phyloP scores from a whole-genome alignment of 2,329 filamentous ascomycete genomes.

The Teratosphaeria gauchensis region DNA sequence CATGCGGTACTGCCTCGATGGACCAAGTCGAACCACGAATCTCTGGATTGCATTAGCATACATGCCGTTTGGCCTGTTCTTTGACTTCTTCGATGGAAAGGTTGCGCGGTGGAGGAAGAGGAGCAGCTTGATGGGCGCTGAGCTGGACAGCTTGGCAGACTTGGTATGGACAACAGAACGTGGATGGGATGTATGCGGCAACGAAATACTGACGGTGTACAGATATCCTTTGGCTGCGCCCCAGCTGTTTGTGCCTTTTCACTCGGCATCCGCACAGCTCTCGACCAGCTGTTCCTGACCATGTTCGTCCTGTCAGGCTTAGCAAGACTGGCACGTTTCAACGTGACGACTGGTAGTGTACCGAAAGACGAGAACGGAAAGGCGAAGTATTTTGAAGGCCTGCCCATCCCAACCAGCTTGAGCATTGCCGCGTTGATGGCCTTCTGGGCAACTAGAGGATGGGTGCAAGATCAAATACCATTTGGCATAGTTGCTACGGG shows the following conservation, averaged over 20 bases:
- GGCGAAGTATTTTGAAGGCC: constrained; percentile 92
- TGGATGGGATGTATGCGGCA: neutral
- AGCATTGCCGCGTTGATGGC: constrained; percentile 75
- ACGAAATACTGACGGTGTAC: neutral
- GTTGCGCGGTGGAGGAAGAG: constrained; percentile 95
- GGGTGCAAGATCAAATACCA: constrained; percentile 71
- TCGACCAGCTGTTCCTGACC: constrained; percentile 72
- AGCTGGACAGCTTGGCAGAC: constrained; percentile 91
- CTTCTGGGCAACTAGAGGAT: constrained; percentile 74
- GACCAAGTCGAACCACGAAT: constrained; percentile 50
- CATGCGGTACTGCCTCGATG: constrained; percentile 77
- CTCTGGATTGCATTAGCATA: constrained; percentile 77
- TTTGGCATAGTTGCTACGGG: constrained; percentile 60
- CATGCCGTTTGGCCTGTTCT: constrained; percentile 89
- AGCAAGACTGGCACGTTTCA: constrained; percentile 90
- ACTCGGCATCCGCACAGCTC: constrained; percentile 71
- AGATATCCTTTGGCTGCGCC: constrained; percentile 93
- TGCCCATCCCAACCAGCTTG: constrained; percentile 85
- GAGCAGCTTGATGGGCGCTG: constrained; percentile 95
- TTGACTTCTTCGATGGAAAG: constrained; percentile 96
- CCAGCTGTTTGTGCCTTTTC: constrained; percentile 82
- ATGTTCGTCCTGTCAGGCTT: constrained; percentile 94
- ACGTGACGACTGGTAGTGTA: constrained; percentile 80
- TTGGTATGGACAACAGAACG: constrained; percentile 51
- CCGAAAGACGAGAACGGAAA: constrained; percentile 91